Conservation (phyloP, 78 protist species). For the Tieghemostelium lacteum region DNA sequence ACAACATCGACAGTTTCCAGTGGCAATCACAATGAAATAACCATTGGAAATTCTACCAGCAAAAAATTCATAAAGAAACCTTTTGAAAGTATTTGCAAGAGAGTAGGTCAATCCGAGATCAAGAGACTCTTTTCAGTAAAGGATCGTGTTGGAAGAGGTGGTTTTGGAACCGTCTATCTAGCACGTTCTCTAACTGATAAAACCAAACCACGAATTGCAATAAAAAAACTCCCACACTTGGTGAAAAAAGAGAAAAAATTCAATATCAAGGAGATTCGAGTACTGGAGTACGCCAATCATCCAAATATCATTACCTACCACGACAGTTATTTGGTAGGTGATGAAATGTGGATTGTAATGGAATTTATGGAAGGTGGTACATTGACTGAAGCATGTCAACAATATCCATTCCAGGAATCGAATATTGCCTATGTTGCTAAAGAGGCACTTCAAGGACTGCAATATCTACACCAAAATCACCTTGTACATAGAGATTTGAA, state of each 20-base stretch:
- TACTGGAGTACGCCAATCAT: slow-evolving; percentile 41
- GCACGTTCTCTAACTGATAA: slow-evolving; percentile 5
- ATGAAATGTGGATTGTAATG: slow-evolving; percentile 69
- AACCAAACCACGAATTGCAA: slow-evolving; percentile 25
- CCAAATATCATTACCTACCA: slow-evolving; percentile 69
- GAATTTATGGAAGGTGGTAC: slow-evolving; percentile 88
- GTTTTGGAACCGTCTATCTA: slow-evolving; percentile 67
- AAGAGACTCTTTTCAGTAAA: slow-evolving; percentile 13
- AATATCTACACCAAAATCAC: slow-evolving; percentile 30
- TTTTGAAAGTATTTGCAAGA: slow-evolving; percentile 29
- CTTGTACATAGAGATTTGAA: slow-evolving; percentile 80
- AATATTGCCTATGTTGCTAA: slow-evolving; percentile 75
- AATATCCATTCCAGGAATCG: slow-evolving; percentile 74
- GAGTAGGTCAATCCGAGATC: slow-evolving; percentile 1
- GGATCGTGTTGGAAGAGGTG: slow-evolving; percentile 76
- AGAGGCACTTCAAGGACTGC: slow-evolving; percentile 50
- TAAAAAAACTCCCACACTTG: slow-evolving; percentile 53
- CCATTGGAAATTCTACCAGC: too few species aligned
- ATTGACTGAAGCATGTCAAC: slow-evolving; percentile 63
- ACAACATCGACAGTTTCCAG: background rate
- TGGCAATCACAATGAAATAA: background rate
- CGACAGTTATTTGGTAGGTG: slow-evolving; percentile 6
- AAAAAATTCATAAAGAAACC: slow-evolving; percentile 21
- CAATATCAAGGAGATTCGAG: slow-evolving; percentile 46
- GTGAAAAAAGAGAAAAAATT: slow-evolving; percentile 28